Conservation (phyloP, 2,329 filamentous ascomycete species). For the Arthrobotrys megalospora region DNA sequence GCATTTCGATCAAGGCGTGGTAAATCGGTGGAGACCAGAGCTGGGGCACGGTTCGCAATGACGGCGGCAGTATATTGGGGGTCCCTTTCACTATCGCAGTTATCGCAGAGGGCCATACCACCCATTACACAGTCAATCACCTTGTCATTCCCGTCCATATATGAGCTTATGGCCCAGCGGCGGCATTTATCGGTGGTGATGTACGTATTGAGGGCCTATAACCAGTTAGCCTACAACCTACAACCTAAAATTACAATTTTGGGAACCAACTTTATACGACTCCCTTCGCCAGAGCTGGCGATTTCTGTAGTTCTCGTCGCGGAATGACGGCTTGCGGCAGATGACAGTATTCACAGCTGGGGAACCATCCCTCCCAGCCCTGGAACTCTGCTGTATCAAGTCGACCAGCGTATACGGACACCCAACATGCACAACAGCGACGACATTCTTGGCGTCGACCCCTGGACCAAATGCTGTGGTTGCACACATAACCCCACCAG, state of each 20-base stretch:
- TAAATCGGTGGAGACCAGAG: background rate
- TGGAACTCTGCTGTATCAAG: background rate
- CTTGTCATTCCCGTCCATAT: constrained; percentile 6
- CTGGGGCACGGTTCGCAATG: background rate
- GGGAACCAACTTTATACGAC: background rate
- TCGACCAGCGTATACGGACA: constrained; percentile 11
- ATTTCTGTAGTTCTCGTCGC: background rate
- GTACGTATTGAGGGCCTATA: constrained; percentile 1
- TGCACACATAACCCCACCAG: background rate
- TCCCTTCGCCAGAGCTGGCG: background rate
- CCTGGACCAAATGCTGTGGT: constrained; percentile 11
- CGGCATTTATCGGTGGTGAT: constrained; percentile 7
- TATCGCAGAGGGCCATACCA: background rate
- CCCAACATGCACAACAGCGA: constrained; percentile 3
- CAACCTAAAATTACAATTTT: background rate
- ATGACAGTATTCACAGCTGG: constrained; percentile 4
- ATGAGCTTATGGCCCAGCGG: background rate
- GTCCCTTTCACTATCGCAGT: constrained; percentile 1
- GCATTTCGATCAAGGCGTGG: background rate
- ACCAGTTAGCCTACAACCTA: background rate
- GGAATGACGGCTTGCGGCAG: background rate
- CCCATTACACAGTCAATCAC: constrained; percentile 14
- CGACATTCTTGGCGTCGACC: constrained; percentile 7
- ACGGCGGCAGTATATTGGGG: background rate
- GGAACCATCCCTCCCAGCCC: constrained; percentile 6